Base-by-base conservation (phyloP, 2,329 filamentous ascomycete species). In the Alternaria infectoria region DNA sequence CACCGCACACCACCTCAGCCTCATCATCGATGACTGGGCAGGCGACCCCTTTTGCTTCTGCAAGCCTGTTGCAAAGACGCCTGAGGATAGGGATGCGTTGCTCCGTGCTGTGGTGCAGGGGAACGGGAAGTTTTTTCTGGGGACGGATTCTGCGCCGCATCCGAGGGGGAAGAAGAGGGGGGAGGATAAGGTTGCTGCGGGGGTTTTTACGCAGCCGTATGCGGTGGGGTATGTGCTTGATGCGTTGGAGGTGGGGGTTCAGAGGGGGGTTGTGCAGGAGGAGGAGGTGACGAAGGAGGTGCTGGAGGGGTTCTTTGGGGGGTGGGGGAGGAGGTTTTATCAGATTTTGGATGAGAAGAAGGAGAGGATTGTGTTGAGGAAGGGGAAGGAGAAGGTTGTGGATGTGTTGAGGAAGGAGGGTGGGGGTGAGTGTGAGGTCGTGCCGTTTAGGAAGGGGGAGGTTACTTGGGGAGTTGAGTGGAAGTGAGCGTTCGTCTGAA, bases 1-100 rank as follows among this genome's bases (percentile, higher is more conserved):
- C 69, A 97, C 93, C 0, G 92, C 93, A 3, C 93, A 97, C 75
- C 93, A 97, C 74, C 84, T 97, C 21, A 93, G 88, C 69, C 85
- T 97, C 30, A 93, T 91, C 12, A 89, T 92, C 15, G 91, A 96
- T 72, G 89, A 93, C 71, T 91, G 90, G 83, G 82, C 82, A 5
- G 83, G 84, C 57, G 87, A 91, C 72, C 86, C 93, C 75, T 89
- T 95, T 87, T 88, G 90, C 74, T 96, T 94, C 83, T 92, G 90
- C 83, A 92, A 92, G 77, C 90, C 90, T 6, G 88, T 86, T 3
- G 83, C 84, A 5, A 86, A 86, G 83, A 89, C 88, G 36, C 89
- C 92, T 0, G 86, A 85, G 15, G 90, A 94, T 74, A 87, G 93
- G 6, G 87, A 90, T 55, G 91, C 92, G 6, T 84, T 97, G 44